Evolutionary conservation across 2,329 filamentous ascomycete genomes (phyloP).

Genomic region (Fusarium sp.): DNA sequence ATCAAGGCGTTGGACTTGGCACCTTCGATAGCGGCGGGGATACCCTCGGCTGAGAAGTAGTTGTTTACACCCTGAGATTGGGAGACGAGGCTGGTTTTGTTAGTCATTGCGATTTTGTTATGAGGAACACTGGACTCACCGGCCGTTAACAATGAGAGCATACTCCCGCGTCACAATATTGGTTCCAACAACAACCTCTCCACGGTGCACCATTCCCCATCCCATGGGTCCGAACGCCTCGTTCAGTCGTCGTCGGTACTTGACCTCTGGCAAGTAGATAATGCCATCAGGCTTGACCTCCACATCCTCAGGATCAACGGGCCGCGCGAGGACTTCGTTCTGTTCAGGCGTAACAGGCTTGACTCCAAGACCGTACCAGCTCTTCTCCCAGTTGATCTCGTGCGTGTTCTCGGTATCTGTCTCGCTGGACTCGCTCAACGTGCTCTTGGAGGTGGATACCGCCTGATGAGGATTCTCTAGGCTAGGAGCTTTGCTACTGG

Average conservation of each 20-base stretch:
- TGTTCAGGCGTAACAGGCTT: conserved; percentile 78
- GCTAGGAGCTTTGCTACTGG: conserved; percentile 1
- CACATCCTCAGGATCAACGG: conserved; percentile 78
- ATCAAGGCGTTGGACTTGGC: conserved; percentile 98
- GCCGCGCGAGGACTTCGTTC: conserved; percentile 73
- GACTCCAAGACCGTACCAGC: conserved; percentile 81
- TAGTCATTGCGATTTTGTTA: neutral
- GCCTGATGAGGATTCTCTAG: conserved; percentile 17
- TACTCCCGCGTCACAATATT: conserved; percentile 90
- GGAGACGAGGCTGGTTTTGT: conserved; percentile 77
- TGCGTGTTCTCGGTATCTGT: conserved; percentile 19
- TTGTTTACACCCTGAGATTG: conserved; percentile 94
- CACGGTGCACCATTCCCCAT: conserved; percentile 91
- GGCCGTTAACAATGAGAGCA: conserved; percentile 85
- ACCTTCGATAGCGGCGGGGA: conserved; percentile 94
- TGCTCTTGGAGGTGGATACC: neutral
- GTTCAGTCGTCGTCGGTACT: conserved; percentile 93
- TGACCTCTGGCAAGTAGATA: conserved; percentile 96
- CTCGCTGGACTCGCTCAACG: conserved; percentile 22
- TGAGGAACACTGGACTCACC: conserved; percentile 65
- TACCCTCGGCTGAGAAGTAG: conserved; percentile 89
- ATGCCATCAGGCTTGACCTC: conserved; percentile 99
- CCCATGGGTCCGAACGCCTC: conserved; percentile 92
- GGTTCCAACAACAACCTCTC: conserved; percentile 85
- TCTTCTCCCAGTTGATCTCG: conserved; percentile 80